Conservation (phyloP, 2,329 filamentous ascomycete species). For the Salinomyces thailandicus region DNA sequence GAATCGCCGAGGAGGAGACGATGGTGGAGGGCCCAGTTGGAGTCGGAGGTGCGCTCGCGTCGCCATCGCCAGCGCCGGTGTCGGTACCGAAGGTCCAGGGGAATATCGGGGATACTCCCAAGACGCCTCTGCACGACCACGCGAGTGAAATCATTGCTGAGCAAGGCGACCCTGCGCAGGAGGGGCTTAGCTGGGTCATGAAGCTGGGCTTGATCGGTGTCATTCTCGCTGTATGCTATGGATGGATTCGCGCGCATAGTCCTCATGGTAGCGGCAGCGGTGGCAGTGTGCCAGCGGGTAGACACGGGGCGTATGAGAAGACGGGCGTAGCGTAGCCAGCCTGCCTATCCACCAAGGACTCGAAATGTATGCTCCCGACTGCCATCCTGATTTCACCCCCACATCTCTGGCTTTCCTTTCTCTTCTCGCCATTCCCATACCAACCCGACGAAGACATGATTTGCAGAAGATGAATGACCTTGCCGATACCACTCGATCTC, state of each 20-base stretch:
- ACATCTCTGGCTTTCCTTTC: no score
- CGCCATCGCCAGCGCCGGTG: constrained; percentile 4
- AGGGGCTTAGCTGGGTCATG: constrained; percentile 32
- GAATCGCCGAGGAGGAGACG: constrained; percentile 30
- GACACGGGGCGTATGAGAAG: constrained; percentile 20
- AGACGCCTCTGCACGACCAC: constrained; percentile 12
- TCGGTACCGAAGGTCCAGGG: constrained; percentile 4
- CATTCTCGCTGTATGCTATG: constrained; percentile 32
- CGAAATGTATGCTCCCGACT: no score
- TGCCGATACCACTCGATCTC: no score
- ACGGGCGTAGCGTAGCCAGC: constrained; percentile 5
- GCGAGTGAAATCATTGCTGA: constrained; percentile 10
- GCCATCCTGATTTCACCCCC: no score
- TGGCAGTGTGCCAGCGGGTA: constrained; percentile 10
- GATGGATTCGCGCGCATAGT: constrained; percentile 15
- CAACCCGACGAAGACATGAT: no score
- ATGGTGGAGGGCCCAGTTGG: background rate
- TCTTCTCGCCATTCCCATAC: no score
- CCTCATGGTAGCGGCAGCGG: constrained; percentile 6
- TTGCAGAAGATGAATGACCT: no score
- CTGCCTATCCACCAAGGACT: no score
- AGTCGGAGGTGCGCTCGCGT: constrained; percentile 12
- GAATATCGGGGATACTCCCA: constrained; percentile 9
- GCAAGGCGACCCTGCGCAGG: constrained; percentile 10
- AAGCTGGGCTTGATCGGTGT: constrained; percentile 37